These are phyloP conservation scores for Staphylotrichum longicolle DNA, from an alignment of 495 filamentous ascomycete genomes.

Conservation along the genomic window DNA sequence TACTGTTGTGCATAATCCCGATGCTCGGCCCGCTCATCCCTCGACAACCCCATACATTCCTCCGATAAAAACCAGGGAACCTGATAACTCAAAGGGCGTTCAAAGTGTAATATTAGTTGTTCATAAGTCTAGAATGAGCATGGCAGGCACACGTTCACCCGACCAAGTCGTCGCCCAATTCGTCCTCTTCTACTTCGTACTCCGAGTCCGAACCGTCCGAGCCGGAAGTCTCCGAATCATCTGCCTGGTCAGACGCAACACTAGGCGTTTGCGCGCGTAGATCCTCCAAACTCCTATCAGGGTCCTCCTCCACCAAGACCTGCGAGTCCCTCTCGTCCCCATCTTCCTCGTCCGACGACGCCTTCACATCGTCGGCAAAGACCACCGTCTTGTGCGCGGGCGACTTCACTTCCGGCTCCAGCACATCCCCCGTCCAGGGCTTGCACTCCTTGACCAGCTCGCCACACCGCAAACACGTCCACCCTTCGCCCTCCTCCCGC, in stretches of 20 bases:
- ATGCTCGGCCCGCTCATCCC: too few species aligned
- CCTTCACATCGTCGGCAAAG: slow-evolving; percentile 58
- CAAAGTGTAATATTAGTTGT: too few species aligned
- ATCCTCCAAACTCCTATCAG: slow-evolving; percentile 13
- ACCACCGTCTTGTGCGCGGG: slow-evolving; percentile 64
- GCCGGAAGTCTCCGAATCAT: slow-evolving; percentile 33
- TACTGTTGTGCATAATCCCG: too few species aligned
- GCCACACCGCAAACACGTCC: slow-evolving; percentile 90
- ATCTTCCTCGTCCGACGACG: slow-evolving; percentile 10
- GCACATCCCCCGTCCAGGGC: slow-evolving; percentile 88
- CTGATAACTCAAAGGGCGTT: too few species aligned
- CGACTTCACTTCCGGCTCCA: slow-evolving; percentile 55
- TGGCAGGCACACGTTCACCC: slow-evolving; percentile 7
- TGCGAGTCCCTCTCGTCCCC: slow-evolving; percentile 13
- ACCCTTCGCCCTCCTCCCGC: slow-evolving; percentile 92
- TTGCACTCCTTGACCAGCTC: slow-evolving; percentile 82
- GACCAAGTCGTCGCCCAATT: slow-evolving; percentile 39
- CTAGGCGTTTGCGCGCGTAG: slow-evolving; percentile 15
- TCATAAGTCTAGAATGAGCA: too few species aligned
- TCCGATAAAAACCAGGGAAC: too few species aligned
- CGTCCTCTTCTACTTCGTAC: slow-evolving; percentile 48
- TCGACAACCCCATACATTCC: too few species aligned
- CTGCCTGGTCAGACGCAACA: slow-evolving; percentile 15
- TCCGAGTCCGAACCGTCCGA: slow-evolving; percentile 32
- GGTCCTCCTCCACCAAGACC: slow-evolving; percentile 17